phyloP scores from a whole-genome alignment of 2,329 filamentous ascomycete species.

The Drechslerella dactyloides region DNA sequence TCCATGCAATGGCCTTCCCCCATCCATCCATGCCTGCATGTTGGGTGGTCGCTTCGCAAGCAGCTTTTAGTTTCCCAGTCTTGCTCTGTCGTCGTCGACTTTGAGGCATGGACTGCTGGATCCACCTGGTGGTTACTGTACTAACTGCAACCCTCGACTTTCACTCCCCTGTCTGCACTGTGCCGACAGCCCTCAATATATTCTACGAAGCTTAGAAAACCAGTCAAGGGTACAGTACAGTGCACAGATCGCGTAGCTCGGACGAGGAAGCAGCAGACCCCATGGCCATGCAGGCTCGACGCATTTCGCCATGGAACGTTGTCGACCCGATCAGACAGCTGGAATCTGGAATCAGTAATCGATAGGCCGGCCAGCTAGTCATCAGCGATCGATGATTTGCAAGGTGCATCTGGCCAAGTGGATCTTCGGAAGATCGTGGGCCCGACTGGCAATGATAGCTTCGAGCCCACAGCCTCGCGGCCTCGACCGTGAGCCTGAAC shows the following conservation, averaged over 20 bases:
- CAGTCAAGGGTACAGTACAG: neutral
- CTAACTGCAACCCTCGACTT: too few species aligned
- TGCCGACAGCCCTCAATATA: conserved; percentile 16
- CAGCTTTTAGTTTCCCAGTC: conserved; percentile 47
- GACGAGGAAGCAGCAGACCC: conserved; percentile 20
- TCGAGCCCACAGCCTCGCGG: neutral
- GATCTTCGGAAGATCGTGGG: conserved; percentile 46
- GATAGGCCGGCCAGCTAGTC: conserved; percentile 1
- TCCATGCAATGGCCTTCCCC: conserved; percentile 17
- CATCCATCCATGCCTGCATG: conserved; percentile 40
- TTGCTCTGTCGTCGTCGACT: conserved; percentile 46
- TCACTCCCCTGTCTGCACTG: conserved; percentile 28
- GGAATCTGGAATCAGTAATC: conserved; percentile 43
- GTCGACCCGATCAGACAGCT: conserved; percentile 41
- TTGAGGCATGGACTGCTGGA: conserved; percentile 16
- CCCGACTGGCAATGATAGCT: conserved; percentile 8
- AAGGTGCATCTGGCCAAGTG: conserved; percentile 30
- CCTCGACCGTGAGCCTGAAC: too few species aligned
- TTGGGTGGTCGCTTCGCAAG: neutral
- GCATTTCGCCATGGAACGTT: conserved; percentile 40
- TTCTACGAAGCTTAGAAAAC: neutral
- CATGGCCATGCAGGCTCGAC: conserved; percentile 30
- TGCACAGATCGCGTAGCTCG: neutral
- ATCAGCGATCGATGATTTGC: conserved; percentile 41
- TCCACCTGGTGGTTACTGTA: conserved; percentile 27